These are phyloP conservation scores for Euphorbia tirucalli DNA, from an alignment of 345 rosid species.

Conservation along the genomic window DNA sequence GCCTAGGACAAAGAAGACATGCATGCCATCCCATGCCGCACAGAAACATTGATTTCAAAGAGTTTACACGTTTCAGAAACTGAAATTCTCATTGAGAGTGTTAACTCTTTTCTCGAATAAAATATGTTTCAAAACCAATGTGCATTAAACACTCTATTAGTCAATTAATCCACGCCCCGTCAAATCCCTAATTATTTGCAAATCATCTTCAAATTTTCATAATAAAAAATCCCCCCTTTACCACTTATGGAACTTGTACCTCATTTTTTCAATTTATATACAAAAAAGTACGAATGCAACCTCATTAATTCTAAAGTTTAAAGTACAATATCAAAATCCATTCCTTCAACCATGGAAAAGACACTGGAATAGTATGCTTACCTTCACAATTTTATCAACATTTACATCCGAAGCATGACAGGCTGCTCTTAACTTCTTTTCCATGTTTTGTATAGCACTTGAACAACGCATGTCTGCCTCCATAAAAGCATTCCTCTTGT, in stretches of 20 bases:
- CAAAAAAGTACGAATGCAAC: not conserved
- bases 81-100: no score
- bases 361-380: constrained; percentile 19
- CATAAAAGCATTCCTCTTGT: constrained; percentile 73
- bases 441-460: constrained; percentile 76
- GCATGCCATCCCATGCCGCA: not conserved
- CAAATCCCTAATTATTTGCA: not conserved
- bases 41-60: no score
- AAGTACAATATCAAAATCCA: no score
- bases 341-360: not conserved
- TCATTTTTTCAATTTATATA: no score
- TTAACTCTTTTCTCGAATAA: no score
- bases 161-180: not conserved
- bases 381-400: constrained; percentile 78
- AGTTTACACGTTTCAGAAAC: no score
- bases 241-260: not conserved
- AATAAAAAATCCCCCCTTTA: not conserved
- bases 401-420: constrained; percentile 83
- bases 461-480: constrained; percentile 87
- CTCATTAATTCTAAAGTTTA: not conserved
- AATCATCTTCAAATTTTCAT: not conserved
- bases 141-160: no score
- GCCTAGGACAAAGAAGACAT: not conserved
- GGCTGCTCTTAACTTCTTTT: constrained; percentile 83
- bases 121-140: no score